These are phyloP conservation scores for Penicillium brevicompactum DNA, from an alignment of 2,329 filamentous ascomycete genomes.

Conservation along the genomic window DNA sequence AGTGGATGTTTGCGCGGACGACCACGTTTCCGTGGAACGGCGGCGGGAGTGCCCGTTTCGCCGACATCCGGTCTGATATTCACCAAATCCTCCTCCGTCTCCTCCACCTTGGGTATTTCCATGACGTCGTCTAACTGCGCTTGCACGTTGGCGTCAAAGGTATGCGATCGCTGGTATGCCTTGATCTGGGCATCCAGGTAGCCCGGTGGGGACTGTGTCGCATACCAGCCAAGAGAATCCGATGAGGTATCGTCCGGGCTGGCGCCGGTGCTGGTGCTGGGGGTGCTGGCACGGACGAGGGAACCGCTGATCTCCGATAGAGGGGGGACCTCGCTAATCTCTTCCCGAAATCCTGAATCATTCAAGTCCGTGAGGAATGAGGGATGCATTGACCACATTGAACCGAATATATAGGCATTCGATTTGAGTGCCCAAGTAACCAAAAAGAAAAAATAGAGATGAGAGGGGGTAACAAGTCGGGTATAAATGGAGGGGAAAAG, in stretches of 20 bases:
- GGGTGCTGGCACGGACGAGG: conserved; percentile 30
- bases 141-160: conserved; percentile 22
- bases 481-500: conserved; percentile 9
- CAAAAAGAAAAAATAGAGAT: background rate
- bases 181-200: conserved; percentile 25
- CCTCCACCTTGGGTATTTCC: conserved; percentile 55
- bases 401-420: conserved; percentile 11
- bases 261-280: conserved; percentile 30
- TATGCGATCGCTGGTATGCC: conserved; percentile 25
- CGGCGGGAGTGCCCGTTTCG: conserved; percentile 35
- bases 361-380: conserved; percentile 29
- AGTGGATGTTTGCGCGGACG: conserved; percentile 80
- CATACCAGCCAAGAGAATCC: conserved; percentile 34
- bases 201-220: conserved; percentile 22
- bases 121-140: conserved; percentile 37
- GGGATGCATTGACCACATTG: conserved; percentile 46
- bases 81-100: conserved; percentile 46
- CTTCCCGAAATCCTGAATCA: conserved; percentile 20
- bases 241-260: conserved; percentile 39
- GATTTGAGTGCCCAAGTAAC: background rate
- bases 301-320: conserved; percentile 31
- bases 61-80: conserved; percentile 33
- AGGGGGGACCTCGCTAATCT: conserved; percentile 26
- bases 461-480: conserved; percentile 3
- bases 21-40: conserved; percentile 65